Conservation (phyloP, 1,284 basidiomycete species). For the Apiotrichum akiyoshidainum region DNA sequence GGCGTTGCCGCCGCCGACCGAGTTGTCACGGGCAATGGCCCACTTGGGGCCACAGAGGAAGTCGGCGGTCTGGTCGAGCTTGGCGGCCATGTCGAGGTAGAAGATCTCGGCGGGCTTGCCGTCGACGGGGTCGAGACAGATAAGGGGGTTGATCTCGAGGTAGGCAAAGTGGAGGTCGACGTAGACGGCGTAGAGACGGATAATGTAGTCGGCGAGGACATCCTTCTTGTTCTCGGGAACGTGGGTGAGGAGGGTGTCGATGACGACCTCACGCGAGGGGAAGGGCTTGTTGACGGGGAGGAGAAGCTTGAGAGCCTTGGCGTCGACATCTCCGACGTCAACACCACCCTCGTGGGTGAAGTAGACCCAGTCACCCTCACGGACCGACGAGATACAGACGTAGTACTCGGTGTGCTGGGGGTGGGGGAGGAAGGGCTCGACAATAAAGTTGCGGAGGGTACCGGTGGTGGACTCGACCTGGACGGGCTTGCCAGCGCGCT, state of each 20-base stretch:
- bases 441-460: slow-evolving; percentile 94
- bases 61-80: slow-evolving; percentile 95
- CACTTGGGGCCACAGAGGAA: slow-evolving; percentile 98
- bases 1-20: slow-evolving; percentile 56
- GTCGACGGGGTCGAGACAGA: slow-evolving; percentile 80
- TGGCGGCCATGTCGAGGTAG: slow-evolving; percentile 99
- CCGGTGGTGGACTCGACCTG: slow-evolving; percentile 91
- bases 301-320: slow-evolving; percentile 89
- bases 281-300: slow-evolving; percentile 73
- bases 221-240: slow-evolving; percentile 78
- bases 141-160: slow-evolving; percentile 98
- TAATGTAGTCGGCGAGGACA: slow-evolving; percentile 86
- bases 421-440: slow-evolving; percentile 97
- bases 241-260: slow-evolving; percentile 69
- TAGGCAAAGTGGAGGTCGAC: slow-evolving; percentile 92
- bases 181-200: slow-evolving; percentile 94
- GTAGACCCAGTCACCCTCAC: slow-evolving; percentile 93
- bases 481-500: slow-evolving; percentile 86
- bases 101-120: slow-evolving; percentile 75
- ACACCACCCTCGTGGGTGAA: slow-evolving; percentile 99
- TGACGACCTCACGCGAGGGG: slow-evolving; percentile 74
- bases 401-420: slow-evolving; percentile 93
- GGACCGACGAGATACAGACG: slow-evolving; percentile 94
- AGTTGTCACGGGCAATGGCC: slow-evolving; percentile 91
- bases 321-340: slow-evolving; percentile 96